Evolutionary conservation across 768 basidiomycete genomes (phyloP), one percentile per base, ranked within the genome.

Genomic region (Myochromella boudieri): DNA sequence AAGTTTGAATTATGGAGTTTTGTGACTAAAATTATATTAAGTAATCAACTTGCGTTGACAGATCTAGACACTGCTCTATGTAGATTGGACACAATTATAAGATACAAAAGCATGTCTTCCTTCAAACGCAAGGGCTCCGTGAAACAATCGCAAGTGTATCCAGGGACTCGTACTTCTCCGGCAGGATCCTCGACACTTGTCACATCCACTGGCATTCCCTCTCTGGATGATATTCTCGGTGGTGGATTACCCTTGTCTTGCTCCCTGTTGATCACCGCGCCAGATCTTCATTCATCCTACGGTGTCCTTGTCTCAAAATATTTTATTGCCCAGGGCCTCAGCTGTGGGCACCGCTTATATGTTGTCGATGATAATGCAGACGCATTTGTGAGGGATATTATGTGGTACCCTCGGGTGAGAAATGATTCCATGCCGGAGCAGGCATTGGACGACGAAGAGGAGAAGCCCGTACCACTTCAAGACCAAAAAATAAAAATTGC

Each of bases 181-280:
- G 73, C 75, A 24, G 81, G 84, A 3, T 62, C 73, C 28, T 69
- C 75, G 15, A 84, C 80, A 0, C 58, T 74, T 45, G 68, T 86
- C 49, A 82, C 79, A 6, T 95, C 95, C 1, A 91, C 91, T 4
- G 97, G 97, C 2, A 82, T 98, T 7, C 84, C 92, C 21, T 93
- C 94, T 10, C 75, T 99, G 17, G 97, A 99, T 65, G 97, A 98
- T 62, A 81, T 98, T 51, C 81, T 98, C 29, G 94, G 94, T 44
- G 94, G 92, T 22, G 93, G 94, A 14, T 65, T 97, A 27, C 93
- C 95, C 10, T 75, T 95, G 45, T 85, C 88, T 2, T 87, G 86
- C 51, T 79, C 79, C 11, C 67, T 91, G 42, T 72, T 86, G 22
- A 67, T 90, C 25, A 76, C 88, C 32, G 85, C 90, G n/a, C 87